phyloP scores from a whole-genome alignment of 2,329 filamentous ascomycete genomes.

The Pezicula radicicola region DNA sequence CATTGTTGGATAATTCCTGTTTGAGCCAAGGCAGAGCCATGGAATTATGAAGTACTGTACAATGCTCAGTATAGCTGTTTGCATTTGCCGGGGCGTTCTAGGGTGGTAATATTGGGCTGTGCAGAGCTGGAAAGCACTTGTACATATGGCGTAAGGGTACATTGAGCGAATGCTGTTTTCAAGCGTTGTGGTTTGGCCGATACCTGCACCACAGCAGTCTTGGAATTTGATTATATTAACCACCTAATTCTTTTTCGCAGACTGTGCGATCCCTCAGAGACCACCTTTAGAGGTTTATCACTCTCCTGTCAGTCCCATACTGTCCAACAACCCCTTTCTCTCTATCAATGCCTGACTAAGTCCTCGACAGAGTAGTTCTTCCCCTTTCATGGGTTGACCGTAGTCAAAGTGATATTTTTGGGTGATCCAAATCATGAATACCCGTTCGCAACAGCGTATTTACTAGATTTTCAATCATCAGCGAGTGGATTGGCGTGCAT shows the following conservation, averaged over 20 bases:
- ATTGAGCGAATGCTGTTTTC: background rate
- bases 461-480: conserved; percentile 20
- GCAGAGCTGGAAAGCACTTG: background rate
- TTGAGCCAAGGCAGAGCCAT: background rate
- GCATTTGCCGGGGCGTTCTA: background rate
- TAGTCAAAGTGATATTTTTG: too few relatives aligned
- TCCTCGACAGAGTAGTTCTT: too few relatives aligned
- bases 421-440: background rate
- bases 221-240: background rate
- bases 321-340: too few relatives aligned
- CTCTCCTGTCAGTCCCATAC: too few relatives aligned
- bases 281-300: too few relatives aligned
- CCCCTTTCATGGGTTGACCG: background rate
- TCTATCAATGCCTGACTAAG: too few relatives aligned
- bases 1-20: background rate
- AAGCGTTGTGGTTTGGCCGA: background rate
- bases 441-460: background rate
- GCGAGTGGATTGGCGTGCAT: conserved; percentile 81
- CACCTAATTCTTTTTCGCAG: background rate
- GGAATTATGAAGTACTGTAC: background rate
- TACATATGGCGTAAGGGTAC: background rate
- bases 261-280: too few relatives aligned
- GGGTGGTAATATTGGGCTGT: background rate
- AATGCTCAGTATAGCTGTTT: background rate
- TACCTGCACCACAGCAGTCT: background rate